A percentile compares a stretch with the other conserved stretches of the same genome.
These are phyloP conservation scores for Prototheca cutis DNA, from an alignment of 163 green algal species.

Conservation along the genomic window DNA sequence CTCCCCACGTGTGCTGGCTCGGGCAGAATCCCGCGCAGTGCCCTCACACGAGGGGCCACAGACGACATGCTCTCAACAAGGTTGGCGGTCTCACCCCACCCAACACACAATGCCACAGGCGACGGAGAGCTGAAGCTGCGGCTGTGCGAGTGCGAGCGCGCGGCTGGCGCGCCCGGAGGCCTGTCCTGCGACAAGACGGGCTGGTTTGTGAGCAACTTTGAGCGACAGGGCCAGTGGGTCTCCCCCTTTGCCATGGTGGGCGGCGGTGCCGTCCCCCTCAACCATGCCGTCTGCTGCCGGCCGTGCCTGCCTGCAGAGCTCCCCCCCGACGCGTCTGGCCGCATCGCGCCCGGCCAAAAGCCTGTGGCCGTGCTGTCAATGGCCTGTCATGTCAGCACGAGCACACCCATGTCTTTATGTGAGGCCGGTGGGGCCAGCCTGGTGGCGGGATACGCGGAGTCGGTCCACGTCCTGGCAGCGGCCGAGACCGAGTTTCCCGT, in stretches of 20 bases:
- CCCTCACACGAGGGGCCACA: too few species aligned
- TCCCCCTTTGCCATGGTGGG: slow-evolving; percentile 20
- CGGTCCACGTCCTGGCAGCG: slow-evolving; percentile 29
- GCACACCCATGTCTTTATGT: slow-evolving; percentile 26
- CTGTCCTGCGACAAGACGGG: slow-evolving; percentile 60
- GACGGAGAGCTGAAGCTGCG: slow-evolving; percentile 15
- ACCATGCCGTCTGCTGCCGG: slow-evolving; percentile 57
- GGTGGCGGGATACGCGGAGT: slow-evolving; percentile 41
- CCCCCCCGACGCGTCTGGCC: slow-evolving; percentile 14
- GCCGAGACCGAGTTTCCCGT: slow-evolving; percentile 46
- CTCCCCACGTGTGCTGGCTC: too few species aligned
- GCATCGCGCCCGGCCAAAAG: background rate
- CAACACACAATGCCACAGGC: background rate
- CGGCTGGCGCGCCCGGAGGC: slow-evolving; percentile 37
- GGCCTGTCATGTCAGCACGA: slow-evolving; percentile 46
- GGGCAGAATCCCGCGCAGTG: too few species aligned
- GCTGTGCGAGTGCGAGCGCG: slow-evolving; percentile 61
- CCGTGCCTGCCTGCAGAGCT: slow-evolving; percentile 45
- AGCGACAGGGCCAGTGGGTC: slow-evolving; percentile 56
- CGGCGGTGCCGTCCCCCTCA: slow-evolving; percentile 54
- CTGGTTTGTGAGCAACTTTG: slow-evolving; percentile 58
- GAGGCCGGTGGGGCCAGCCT: slow-evolving; percentile 38
- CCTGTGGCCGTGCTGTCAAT: slow-evolving; percentile 47
- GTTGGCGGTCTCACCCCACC: too few species aligned
- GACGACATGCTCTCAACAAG: too few species aligned